phyloP scores from a whole-genome alignment of 345 rosid species.

The Salix exigua region DNA sequence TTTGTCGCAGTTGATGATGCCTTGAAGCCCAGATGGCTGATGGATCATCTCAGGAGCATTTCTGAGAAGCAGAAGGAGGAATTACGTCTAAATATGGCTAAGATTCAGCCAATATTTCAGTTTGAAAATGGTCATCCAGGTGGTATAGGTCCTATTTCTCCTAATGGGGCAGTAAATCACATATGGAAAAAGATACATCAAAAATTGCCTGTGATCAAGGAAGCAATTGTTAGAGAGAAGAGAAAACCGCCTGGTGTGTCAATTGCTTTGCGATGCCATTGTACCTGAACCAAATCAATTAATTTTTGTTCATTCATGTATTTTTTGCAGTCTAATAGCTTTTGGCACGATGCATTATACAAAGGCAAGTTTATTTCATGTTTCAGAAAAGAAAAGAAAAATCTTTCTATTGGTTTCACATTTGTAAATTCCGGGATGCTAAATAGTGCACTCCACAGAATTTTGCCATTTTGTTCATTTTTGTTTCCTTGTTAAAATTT shows the following conservation, averaged over 20 bases:
- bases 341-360: not conserved
- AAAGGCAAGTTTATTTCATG: not conserved
- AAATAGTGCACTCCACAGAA: not conserved
- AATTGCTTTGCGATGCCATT: constrained; percentile 75
- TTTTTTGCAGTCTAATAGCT: not conserved
- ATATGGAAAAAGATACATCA: constrained; percentile 81
- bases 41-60: constrained; percentile 50
- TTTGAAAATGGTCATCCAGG: constrained; percentile 58
- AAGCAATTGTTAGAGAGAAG: constrained; percentile 61
- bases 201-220: constrained; percentile 68
- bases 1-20: constrained; percentile 70
- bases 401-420: not conserved
- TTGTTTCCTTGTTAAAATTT: no score
- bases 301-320: not conserved
- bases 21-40: constrained; percentile 68
- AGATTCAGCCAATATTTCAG: constrained; percentile 57
- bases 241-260: constrained; percentile 69
- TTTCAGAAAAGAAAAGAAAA: no score
- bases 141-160: constrained; percentile 68
- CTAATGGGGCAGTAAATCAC: constrained; percentile 78
- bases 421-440: not conserved
- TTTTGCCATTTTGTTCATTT: not conserved
- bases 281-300: constrained; percentile 41
- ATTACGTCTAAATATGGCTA: constrained; percentile 52
- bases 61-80: constrained; percentile 46